Base-by-base conservation (phyloP, 331 rosid genomes). In the Malus hybrid region DNA sequence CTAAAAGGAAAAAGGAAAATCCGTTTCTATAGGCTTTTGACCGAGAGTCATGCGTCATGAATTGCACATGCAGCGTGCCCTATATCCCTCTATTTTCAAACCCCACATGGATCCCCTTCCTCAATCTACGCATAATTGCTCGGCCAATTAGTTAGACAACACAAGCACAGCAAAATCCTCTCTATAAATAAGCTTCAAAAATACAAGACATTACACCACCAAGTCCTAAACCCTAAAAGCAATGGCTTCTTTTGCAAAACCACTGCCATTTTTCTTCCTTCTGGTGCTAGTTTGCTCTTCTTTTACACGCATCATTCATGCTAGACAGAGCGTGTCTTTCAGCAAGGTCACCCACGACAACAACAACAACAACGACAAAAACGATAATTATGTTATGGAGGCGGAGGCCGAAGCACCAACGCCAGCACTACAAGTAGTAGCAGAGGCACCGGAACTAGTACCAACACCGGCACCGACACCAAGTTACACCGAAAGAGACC, bases 41-140 rank as follows among this genome's bases (percentile, higher is more conserved):
- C 52, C 4, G 16, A 44, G 52, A 44, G 52, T 44, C 16, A 44
- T 44, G 52, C 1, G 52, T 68, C 60, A 73, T 71, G 44, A 29
- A 73, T 78, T 70, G 86, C 91, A 82, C 90, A 90, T 88, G 93
- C 80, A 83, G 79, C 86, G 69, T 85, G 82, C 72, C 72, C 67
- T 29, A 16, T 12, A 71, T 62, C 39, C 75, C 85, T 78, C 77
- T 55, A 87, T 75, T 46, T 34, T 16, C 75, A 55, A 63, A 66
- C 87, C 96, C 96, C 84, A 86, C 80, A 5, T 44, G 16, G 16
- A 44, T 44, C 5, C 50, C 12, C 46, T 77, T 78, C 96, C 95
- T 80, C 88, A 89, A 86, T 86, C 89, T 78, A 4, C 91, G 91
- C 97, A 86, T 74, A 73, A 86, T 81, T 77, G 63, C 52, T 32